Evolutionary conservation across 345 rosid genomes (phyloP), one percentile per base, ranked within the genome.

Genomic region (Heritiera littoralis): DNA sequence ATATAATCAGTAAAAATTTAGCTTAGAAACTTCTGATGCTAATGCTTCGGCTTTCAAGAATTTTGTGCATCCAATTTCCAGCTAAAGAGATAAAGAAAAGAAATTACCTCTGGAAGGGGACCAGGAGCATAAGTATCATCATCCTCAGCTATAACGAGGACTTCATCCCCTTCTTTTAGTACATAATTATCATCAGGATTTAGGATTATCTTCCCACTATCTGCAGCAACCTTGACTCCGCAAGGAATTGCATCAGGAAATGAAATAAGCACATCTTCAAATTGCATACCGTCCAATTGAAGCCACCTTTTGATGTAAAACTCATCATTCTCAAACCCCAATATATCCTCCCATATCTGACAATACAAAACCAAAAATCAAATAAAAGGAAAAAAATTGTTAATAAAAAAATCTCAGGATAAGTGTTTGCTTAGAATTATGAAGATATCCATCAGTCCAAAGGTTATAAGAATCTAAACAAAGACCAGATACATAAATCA

Each of bases 291-390:
- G 84, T 89, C 91, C 85, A 94, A 86, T 72, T 89, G 90, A 80
- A 94, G 91, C 97, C 98, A 94, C 82, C 89, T 88, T 84, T 94
- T 90, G 74, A 94, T 91, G 90, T 94, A 94, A 81, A 91, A 92
- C 72, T 92, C 98, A 0, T 90, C 92, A 49, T 94, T 92, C 85
- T 94, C 97, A 87, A 94, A 94, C 49, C 98, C 98, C 87, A 94
- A 87, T 51, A 94, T 88, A 82, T 94, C 97, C 82, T 94, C 98
- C 98, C 98, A 94, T 86, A 92, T 94, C 98, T 92, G 90, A 28
- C 9, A 72, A 72, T 72, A 12, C 45, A 68, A 59, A 75, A 61
- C 35, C 5, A 20, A 30, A 43, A 59, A 75, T 60, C 38, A 59
- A 66, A 75, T 54, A 9, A 30, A 38, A 12, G 11, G 38, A 35